Conservation (phyloP, 306 rosid species). For the Arachis stenosperma region DNA sequence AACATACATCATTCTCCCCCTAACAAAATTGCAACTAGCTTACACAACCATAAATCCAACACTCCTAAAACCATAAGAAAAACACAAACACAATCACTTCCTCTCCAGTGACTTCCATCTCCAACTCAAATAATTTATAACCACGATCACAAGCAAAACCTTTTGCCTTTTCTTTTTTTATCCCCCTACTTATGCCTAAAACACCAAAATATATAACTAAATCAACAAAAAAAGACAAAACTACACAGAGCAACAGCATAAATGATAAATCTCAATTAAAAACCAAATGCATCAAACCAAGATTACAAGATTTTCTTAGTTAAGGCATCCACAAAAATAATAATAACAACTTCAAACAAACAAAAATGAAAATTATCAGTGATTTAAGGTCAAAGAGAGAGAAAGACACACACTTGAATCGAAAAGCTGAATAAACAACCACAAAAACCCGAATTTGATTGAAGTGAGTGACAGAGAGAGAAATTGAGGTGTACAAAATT, state of each 20-base stretch:
- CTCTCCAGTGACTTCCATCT: conserved; percentile 16
- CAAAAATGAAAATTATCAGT: neutral
- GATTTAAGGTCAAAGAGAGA: conserved; percentile 20
- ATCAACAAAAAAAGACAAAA: neutral
- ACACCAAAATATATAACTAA: neutral
- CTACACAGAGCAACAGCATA: conserved; percentile 10
- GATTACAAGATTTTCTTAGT: conserved; percentile 2
- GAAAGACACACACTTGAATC: no score
- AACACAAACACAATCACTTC: neutral
- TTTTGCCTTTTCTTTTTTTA: neutral
- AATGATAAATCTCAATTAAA: neutral
- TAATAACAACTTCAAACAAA: neutral
- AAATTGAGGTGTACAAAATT: conserved; percentile 3
- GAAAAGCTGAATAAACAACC: no score
- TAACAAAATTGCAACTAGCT: conserved; percentile 22
- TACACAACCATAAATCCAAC: conserved; percentile 21
- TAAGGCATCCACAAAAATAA: neutral
- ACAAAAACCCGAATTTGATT: no score
- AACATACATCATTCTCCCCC: conserved; percentile 11
- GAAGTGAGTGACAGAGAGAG: neutral
- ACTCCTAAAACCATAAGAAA: conserved; percentile 12
- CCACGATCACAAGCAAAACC: conserved; percentile 26
- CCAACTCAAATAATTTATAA: conserved; percentile 15
- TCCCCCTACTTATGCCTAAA: neutral
- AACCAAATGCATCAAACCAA: neutral